phyloP scores from a whole-genome alignment of 768 basidiomycete species.

The Pulveroboletus sp. region DNA sequence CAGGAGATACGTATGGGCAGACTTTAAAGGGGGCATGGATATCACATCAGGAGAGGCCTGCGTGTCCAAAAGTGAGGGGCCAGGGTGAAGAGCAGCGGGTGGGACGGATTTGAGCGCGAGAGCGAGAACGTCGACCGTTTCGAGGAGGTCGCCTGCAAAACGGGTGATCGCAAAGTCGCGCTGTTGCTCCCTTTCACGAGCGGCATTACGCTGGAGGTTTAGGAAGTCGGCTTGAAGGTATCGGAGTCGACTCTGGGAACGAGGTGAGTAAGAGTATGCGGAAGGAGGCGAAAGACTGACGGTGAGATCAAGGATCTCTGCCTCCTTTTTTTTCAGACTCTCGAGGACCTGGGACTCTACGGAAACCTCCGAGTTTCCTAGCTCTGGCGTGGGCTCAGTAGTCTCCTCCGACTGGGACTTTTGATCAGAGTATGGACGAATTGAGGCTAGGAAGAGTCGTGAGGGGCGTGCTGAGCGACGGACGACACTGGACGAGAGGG shows the following conservation, averaged over 20 bases:
- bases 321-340: conserved; percentile 78
- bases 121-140: conserved; percentile 85
- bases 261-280: conserved; percentile 4
- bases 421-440: conserved; percentile 59
- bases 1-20: conserved; percentile 51
- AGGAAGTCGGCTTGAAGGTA: conserved; percentile 95
- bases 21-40: conserved; percentile 40
- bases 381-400: conserved; percentile 14
- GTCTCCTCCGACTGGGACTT: conserved; percentile 26
- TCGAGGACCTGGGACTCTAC: conserved; percentile 35
- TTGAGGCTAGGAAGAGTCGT: conserved; percentile 17
- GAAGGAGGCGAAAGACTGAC: conserved; percentile 41
- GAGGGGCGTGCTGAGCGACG: conserved; percentile 33
- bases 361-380: conserved; percentile 24
- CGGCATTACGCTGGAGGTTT: conserved; percentile 89
- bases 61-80: conserved; percentile 22
- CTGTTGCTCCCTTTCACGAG: conserved; percentile 87
- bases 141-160: conserved; percentile 86
- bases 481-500: conserved; percentile 47
- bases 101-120: conserved; percentile 82
- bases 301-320: conserved; percentile 77
- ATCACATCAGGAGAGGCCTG: conserved; percentile 28
- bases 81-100: conserved; percentile 36
- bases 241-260: conserved; percentile 72
- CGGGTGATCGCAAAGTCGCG: conserved; percentile 89